phyloP scores from a whole-genome alignment of 805 yeast species.

The Monosporozyma yasuniensis region DNA sequence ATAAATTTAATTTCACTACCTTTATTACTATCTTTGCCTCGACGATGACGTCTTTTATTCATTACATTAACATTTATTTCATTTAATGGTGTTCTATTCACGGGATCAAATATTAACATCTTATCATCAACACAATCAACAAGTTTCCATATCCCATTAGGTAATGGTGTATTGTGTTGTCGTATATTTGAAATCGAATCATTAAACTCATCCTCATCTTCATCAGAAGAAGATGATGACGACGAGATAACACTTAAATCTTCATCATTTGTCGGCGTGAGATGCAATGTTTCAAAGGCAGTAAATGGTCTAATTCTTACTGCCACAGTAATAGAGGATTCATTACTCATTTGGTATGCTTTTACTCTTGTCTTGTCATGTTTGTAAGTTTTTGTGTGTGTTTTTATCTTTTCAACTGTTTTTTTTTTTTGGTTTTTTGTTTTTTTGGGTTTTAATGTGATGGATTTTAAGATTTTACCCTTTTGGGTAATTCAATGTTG shows the following conservation, averaged over 20 bases:
- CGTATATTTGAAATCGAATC: not conserved
- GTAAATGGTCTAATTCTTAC: conserved; percentile 85
- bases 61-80: conserved; percentile 2
- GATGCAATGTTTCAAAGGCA: conserved; percentile 18
- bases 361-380: not conserved
- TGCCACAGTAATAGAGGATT: conserved; percentile 65
- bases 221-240: not conserved
- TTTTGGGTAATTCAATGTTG: no score
- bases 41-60: not conserved
- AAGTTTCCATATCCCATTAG: conserved; percentile 47
- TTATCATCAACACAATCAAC: conserved; percentile 75
- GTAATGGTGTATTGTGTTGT: not conserved
- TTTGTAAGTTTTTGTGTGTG: no score
- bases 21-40: not conserved
- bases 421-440: no score
- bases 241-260: not conserved
- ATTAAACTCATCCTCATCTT: not conserved
- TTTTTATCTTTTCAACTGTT: no score
- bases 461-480: no score
- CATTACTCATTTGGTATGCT: conserved; percentile 4
- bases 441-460: no score
- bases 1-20: conserved; percentile 62
- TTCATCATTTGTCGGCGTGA: conserved; percentile 27
- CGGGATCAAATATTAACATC: conserved; percentile 83
- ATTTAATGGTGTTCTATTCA: conserved; percentile 52